Base-by-base conservation (phyloP, 2,329 filamentous ascomycete genomes). In the Penicillium vulpinum region DNA sequence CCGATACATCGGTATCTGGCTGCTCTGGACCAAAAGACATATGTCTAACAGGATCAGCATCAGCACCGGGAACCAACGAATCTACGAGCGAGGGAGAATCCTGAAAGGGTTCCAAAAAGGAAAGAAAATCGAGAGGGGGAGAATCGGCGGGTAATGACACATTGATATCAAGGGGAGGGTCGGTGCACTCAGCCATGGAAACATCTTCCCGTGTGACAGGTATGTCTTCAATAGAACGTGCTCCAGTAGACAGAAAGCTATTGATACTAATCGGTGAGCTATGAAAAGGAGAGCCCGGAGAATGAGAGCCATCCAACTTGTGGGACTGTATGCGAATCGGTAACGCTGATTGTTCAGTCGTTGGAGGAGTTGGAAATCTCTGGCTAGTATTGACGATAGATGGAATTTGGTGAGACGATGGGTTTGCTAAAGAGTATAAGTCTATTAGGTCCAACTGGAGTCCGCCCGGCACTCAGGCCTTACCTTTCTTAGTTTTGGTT, bases 401-500 rank as follows among this genome's bases (percentile, higher is more conserved):
- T 2, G 43, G 9, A 16, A 36, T 8, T 22, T 46, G 47, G n/a
- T 51, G 21, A 4, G 50, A 53, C 5, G 47, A 4, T 11, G 56
- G 10, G n/a, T 54, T 61, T 4, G 44, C 56, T 61, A 11, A n/a
- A 11, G 35, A 41, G 8, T 28, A 44, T 45, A 18, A 51, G 50
- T 33, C 51, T 39, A 22, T 35, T n/a, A 22, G 18, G 18, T 24
- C 28, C 15, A 11, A 18, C 5, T 22, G 15, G 15, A 35, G 15
- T 6, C 31, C 28, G 5, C 22, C 11, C n/a, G 5, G 15, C 21
- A 13, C n/a, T 29, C 18, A 13, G 10, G 35, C 63, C 64, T 39
- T 63, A 78, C 78, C 71, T 74, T 81, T 83, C 68, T 78, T 82
- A 39, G 74, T 59, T 64, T 80, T 82, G 45, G 83, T 80, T 62